phyloP scores from a whole-genome alignment of 108 stramenopile species.

The Discostella stelligeroides region DNA sequence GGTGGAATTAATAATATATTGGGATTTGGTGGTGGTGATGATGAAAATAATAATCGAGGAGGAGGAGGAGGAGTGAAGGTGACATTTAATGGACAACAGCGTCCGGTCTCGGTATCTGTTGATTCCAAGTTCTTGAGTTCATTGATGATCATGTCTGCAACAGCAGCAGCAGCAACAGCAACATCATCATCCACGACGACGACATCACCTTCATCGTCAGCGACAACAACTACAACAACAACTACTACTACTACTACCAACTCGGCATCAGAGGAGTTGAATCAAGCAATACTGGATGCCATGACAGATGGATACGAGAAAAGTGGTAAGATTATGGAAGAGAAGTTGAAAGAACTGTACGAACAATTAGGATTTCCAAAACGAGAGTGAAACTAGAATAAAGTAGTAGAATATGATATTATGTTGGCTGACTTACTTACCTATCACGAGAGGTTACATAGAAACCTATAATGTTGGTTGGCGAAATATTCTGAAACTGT shows the following conservation, averaged over 20 bases:
- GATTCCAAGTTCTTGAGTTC: slow-evolving; percentile 46
- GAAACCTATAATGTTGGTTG: too few relatives aligned
- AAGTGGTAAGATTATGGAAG: slow-evolving; percentile 43
- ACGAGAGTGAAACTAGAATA: background rate
- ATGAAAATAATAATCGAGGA: too few relatives aligned
- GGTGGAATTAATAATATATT: slow-evolving; percentile 4
- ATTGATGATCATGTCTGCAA: background rate
- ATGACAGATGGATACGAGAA: slow-evolving; percentile 37
- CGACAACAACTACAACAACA: background rate
- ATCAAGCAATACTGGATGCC: slow-evolving; percentile 42
- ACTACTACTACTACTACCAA: slow-evolving; percentile 1
- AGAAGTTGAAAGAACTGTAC: slow-evolving; percentile 39
- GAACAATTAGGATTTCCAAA: slow-evolving; percentile 51
- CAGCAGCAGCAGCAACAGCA: background rate
- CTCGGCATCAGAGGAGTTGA: slow-evolving; percentile 31
- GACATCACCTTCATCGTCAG: slow-evolving; percentile 5
- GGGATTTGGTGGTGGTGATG: slow-evolving; percentile 7
- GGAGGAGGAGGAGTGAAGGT: slow-evolving; percentile 44
- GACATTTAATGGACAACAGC: slow-evolving; percentile 41
- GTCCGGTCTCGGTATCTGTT: slow-evolving; percentile 37
- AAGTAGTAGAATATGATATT: too few relatives aligned
- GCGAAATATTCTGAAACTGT: too few relatives aligned
- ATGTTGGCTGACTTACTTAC: too few relatives aligned
- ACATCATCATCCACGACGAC: background rate
- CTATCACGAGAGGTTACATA: too few relatives aligned